phyloP scores from a whole-genome alignment of 768 basidiomycete species.

The Collybiopsis confluens region DNA sequence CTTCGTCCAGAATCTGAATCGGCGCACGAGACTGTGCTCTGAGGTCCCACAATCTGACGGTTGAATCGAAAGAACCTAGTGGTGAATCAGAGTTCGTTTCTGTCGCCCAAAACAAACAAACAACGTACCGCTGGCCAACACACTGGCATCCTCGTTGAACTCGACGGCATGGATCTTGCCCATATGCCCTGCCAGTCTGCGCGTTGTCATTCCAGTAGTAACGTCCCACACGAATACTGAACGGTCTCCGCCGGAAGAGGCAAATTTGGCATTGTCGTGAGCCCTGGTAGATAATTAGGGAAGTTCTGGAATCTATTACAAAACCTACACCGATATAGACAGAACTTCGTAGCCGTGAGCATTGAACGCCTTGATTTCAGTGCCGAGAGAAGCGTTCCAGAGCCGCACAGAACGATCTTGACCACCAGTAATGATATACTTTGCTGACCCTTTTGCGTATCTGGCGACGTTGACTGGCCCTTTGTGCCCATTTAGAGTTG shows the following conservation, averaged over 20 bases:
- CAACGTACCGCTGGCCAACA: slow-evolving; percentile 78
- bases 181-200: slow-evolving; percentile 85
- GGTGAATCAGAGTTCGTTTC: neutral
- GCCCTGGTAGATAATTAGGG: slow-evolving; percentile 41
- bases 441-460: slow-evolving; percentile 84
- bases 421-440: slow-evolving; percentile 90
- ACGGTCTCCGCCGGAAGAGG: slow-evolving; percentile 90
- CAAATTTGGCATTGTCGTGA: slow-evolving; percentile 92
- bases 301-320: neutral
- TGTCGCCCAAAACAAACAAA: neutral
- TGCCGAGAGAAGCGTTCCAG: slow-evolving; percentile 84
- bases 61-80: slow-evolving; percentile 87
- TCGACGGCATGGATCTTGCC: slow-evolving; percentile 88
- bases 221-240: slow-evolving; percentile 97
- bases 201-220: slow-evolving; percentile 74
- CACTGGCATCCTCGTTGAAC: slow-evolving; percentile 83
- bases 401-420: slow-evolving; percentile 86
- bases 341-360: slow-evolving; percentile 97
- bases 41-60: slow-evolving; percentile 89
- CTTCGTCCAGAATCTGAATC: slow-evolving; percentile 89
- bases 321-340: slow-evolving; percentile 76
- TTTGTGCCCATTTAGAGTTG: slow-evolving; percentile 61
- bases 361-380: slow-evolving; percentile 87
- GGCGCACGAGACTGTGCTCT: slow-evolving; percentile 78
- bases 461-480: slow-evolving; percentile 89